Conservation (phyloP, 1,284 basidiomycete genomes). For the Bjerkandera adusta region DNA sequence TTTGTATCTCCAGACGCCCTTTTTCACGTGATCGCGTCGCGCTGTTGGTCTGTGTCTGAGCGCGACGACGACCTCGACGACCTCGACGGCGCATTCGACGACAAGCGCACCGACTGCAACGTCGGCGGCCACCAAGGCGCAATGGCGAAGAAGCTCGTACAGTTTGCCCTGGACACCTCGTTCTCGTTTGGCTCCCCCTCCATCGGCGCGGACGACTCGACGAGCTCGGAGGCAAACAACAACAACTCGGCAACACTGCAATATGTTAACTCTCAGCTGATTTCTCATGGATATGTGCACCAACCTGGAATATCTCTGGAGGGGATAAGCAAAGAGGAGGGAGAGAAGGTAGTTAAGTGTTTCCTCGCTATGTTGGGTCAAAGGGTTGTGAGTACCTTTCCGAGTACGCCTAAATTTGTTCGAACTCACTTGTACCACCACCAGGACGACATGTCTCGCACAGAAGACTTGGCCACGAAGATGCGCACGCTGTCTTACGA, state of each 20-base stretch:
- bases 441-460: slow-evolving; percentile 78
- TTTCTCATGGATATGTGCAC: slow-evolving; percentile 76
- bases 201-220: slow-evolving; percentile 21
- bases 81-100: not conserved
- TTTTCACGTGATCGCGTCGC: not conserved
- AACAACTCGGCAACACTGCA: slow-evolving; percentile 42
- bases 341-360: slow-evolving; percentile 73
- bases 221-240: slow-evolving; percentile 18
- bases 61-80: not conserved
- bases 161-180: slow-evolving; percentile 32
- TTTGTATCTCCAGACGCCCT: no score
- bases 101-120: no score
- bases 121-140: not conserved
- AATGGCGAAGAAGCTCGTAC: slow-evolving; percentile 27
- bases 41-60: no score
- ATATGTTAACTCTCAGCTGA: slow-evolving; percentile 75
- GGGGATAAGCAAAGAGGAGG: slow-evolving; percentile 53
- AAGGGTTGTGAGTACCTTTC: slow-evolving; percentile 59
- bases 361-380: slow-evolving; percentile 78
- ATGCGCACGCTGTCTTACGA: slow-evolving; percentile 81
- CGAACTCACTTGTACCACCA: not conserved
- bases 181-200: slow-evolving; percentile 29
- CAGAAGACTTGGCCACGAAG: slow-evolving; percentile 75
- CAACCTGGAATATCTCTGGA: slow-evolving; percentile 64
- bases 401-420: not conserved